Base-by-base conservation (phyloP, 2,329 filamentous ascomycete species). In the Fusarium mexicanum region DNA sequence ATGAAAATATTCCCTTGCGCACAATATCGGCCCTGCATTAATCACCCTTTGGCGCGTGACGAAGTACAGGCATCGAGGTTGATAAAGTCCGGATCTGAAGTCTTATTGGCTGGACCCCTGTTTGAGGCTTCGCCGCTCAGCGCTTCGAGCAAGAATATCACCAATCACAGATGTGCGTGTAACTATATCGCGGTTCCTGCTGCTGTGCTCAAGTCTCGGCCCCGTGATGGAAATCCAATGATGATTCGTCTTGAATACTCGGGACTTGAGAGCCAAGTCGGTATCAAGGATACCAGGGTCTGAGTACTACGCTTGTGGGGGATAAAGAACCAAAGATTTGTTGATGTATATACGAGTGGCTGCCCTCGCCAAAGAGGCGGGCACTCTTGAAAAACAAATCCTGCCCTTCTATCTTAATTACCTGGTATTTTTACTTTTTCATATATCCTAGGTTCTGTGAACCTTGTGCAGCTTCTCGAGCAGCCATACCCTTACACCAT, bases 81-180 rank as follows among this genome's bases (percentile, higher is more conserved):
- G 62, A 46, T 44, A 57, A 50, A 62, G 54, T 46, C 51, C 24
- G 17, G 37, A 37, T 47, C 18, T n/a, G 59, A 40, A 60, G 9
- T 48, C 66, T 75, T 59, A 81, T 81, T 81, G 80, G 80, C 57
- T 47, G 63, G 59, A 63, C 73, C 61, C 76, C 71, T 75, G 74
- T 63, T 58, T 40, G 63, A 61, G 65, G 69, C 62, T 61, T 72
- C 62, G 57, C 48, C 61, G 71, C 71, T 76, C 73, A 73, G 80
- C 80, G 80, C 79, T 81, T 81, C 77, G 74, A 75, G 59, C 53
- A 55, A 26, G 44, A 46, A 26, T 47, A 55, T 59, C 67, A 55
- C 80, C 80, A 81, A 81, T 81, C 79, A 80, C 47, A 26, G 53
- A 53, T 40, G 61, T 46, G 44, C 26, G 44, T 47, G 44, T 43